Evolutionary conservation across 2,329 filamentous ascomycete genomes (phyloP).

Genomic region (Verticillium nubilum): DNA sequence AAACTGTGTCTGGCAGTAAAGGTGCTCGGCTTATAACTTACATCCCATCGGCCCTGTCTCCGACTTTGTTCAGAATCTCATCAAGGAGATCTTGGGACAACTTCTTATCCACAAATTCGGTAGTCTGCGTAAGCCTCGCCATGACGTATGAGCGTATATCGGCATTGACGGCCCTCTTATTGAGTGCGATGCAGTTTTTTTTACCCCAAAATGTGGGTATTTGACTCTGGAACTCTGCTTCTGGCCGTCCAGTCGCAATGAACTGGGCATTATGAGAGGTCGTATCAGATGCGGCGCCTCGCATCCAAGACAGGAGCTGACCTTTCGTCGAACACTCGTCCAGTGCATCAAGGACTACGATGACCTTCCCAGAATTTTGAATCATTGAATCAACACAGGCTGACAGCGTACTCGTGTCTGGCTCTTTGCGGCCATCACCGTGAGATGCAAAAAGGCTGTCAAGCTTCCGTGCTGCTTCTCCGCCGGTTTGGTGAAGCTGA

Average conservation of each 20-base stretch:
- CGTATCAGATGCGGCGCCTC: slow-evolving; percentile 1
- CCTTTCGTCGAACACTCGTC: slow-evolving; percentile 15
- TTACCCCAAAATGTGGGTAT: not conserved
- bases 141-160: slow-evolving; percentile 1
- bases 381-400: slow-evolving; percentile 16
- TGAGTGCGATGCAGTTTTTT: not conserved
- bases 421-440: slow-evolving; percentile 14
- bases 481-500: not conserved
- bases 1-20: not conserved
- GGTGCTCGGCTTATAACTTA: not conserved
- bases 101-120: not conserved
- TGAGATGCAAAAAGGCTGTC: not conserved
- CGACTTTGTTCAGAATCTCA: not conserved
- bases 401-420: slow-evolving; percentile 16
- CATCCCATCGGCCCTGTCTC: not conserved
- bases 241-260: not conserved
- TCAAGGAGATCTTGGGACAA: not conserved
- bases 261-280: slow-evolving; percentile 1
- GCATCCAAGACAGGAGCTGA: slow-evolving; percentile 15
- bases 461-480: not conserved
- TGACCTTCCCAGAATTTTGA: not conserved
- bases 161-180: not conserved
- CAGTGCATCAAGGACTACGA: slow-evolving; percentile 15
- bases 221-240: not conserved
- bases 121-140: not conserved